These are phyloP conservation scores for Gymnopus androsaceus DNA, from an alignment of 1,284 basidiomycete genomes.

Conservation along the genomic window DNA sequence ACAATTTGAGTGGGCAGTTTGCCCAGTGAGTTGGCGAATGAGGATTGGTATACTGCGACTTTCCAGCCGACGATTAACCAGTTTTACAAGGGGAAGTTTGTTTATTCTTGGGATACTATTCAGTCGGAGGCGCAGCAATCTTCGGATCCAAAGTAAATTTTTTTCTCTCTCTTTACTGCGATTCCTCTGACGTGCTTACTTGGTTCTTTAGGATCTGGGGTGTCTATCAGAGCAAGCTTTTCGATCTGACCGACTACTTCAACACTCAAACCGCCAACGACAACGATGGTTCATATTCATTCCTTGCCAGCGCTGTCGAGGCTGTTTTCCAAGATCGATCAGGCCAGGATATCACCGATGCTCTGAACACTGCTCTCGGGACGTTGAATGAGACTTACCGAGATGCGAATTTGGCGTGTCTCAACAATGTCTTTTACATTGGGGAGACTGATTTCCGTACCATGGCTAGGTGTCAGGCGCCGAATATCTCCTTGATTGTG, in stretches of 20 bases:
- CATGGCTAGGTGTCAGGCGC: slow-evolving; percentile 79
- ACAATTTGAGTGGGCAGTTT: slow-evolving; percentile 75
- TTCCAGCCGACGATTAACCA: slow-evolving; percentile 80
- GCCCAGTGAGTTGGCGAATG: slow-evolving; percentile 57
- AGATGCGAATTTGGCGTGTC: slow-evolving; percentile 65
- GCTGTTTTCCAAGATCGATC: slow-evolving; percentile 79
- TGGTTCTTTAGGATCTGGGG: slow-evolving; percentile 70
- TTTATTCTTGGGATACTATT: slow-evolving; percentile 62
- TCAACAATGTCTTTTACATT: slow-evolving; percentile 82
- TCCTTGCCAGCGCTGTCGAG: slow-evolving; percentile 69
- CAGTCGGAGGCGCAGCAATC: slow-evolving; percentile 45
- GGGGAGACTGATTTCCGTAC: slow-evolving; percentile 87
- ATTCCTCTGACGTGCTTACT: slow-evolving; percentile 17
- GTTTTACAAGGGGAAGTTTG: slow-evolving; percentile 84
- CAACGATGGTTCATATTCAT: slow-evolving; percentile 54
- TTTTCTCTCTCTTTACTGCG: slow-evolving; percentile 14
- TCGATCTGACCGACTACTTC: slow-evolving; percentile 91
- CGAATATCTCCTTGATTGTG: slow-evolving; percentile 85
- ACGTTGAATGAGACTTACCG: slow-evolving; percentile 50
- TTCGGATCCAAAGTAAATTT: slow-evolving; percentile 48
- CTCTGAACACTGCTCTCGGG: slow-evolving; percentile 62
- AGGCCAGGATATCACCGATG: slow-evolving; percentile 81
- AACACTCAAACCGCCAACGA: slow-evolving; percentile 63
- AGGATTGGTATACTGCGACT: slow-evolving; percentile 79
- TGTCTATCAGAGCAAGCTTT: slow-evolving; percentile 73